Evolutionary conservation across 345 rosid genomes (phyloP).

Genomic region (Citrus glauca): DNA sequence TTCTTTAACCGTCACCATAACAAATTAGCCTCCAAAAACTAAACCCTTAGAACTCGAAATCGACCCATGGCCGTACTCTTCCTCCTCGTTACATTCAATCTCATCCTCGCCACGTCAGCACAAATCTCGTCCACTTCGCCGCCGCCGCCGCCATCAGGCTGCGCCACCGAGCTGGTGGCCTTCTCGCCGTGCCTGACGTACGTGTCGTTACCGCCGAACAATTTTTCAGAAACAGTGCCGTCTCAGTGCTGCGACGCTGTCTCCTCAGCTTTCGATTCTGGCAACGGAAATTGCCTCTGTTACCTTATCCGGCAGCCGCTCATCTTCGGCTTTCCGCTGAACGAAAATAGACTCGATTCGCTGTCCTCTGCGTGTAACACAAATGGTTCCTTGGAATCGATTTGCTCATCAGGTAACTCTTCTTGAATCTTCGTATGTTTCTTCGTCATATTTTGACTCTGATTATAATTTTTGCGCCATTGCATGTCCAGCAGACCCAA

Average conservation of each 20-base stretch:
- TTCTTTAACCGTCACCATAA: background rate
- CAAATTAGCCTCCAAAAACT: background rate
- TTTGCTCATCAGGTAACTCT: conserved; percentile 42
- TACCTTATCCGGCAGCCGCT: conserved; percentile 59
- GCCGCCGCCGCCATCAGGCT: conserved; percentile 28
- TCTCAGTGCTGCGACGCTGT: conserved; percentile 63
- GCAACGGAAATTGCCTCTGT: conserved; percentile 58
- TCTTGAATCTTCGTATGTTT: background rate
- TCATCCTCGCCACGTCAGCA: conserved; percentile 12
- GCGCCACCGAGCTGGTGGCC: conserved; percentile 53
- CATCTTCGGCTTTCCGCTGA: conserved; percentile 76
- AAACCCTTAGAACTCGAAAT: background rate
- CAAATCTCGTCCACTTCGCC: conserved; percentile 20
- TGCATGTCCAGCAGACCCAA: too few relatives aligned
- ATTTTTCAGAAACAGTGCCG: conserved; percentile 32
- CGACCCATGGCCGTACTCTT: conserved; percentile 19
- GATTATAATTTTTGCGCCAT: conserved; percentile 1
- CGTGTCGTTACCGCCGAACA: conserved; percentile 64
- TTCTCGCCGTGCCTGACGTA: conserved; percentile 77
- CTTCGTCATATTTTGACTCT: background rate
- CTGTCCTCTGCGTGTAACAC: conserved; percentile 47
- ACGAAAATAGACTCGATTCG: conserved; percentile 48
- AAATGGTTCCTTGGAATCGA: conserved; percentile 32
- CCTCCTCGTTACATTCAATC: conserved; percentile 14
- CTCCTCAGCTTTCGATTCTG: conserved; percentile 33